Evolutionary conservation across 202 grass and related monocot species (phyloP).

Genomic region (Miscanthus sacchariflorus): DNA sequence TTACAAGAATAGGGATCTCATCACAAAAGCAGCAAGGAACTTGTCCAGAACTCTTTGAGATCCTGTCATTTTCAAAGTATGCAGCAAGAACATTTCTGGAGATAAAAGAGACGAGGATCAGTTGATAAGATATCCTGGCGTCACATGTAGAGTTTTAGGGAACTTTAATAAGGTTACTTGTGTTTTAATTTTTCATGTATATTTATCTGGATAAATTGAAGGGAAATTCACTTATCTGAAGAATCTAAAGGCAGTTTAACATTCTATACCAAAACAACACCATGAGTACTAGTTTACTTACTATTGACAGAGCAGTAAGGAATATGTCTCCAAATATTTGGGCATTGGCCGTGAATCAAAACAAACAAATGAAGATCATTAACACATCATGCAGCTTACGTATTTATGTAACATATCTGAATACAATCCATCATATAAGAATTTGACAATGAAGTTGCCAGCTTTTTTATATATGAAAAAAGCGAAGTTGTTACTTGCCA

Average conservation of each 20-base stretch:
- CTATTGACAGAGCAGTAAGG: background rate
- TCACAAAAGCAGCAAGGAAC: background rate
- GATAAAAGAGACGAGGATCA: constrained; percentile 26
- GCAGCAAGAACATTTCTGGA: constrained; percentile 55
- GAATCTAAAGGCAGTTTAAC: background rate
- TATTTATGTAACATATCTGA: too few species aligned
- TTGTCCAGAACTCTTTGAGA: background rate
- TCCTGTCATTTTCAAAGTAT: constrained; percentile 47
- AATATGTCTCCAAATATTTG: background rate
- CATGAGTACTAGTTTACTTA: too few species aligned
- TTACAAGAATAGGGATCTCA: constrained; percentile 30
- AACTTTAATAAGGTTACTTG: background rate
- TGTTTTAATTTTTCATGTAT: background rate
- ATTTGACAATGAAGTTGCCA: too few species aligned
- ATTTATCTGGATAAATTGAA: constrained; percentile 12
- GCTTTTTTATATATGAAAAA: too few species aligned
- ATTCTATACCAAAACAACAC: background rate
- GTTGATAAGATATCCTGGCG: background rate
- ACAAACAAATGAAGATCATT: background rate
- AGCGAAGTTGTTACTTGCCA: too few species aligned
- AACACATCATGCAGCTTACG: background rate
- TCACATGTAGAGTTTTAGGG: background rate
- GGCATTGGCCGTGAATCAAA: background rate
- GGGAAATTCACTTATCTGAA: background rate
- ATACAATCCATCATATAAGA: too few species aligned